phyloP scores from a whole-genome alignment of 2,329 filamentous ascomycete genomes.

The Fusarium transvaalense region DNA sequence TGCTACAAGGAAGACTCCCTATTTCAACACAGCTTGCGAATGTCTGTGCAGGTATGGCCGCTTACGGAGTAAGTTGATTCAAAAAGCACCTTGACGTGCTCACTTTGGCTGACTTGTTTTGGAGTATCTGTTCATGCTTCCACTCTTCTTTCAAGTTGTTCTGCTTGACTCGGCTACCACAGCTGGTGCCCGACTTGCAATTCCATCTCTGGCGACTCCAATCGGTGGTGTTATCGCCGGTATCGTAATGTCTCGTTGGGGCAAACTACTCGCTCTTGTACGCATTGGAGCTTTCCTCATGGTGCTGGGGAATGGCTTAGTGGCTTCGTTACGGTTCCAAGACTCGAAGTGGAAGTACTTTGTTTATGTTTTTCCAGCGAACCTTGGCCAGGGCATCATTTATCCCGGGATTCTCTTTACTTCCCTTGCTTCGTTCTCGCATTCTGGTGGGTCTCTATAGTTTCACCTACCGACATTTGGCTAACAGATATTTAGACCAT shows the following conservation, averaged over 20 bases:
- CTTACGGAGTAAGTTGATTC: conserved; percentile 67
- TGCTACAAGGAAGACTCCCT: conserved; percentile 68
- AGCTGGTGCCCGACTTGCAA: conserved; percentile 73
- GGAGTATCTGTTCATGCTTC: conserved; percentile 75
- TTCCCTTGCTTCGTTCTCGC: conserved; percentile 71
- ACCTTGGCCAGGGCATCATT: conserved; percentile 70
- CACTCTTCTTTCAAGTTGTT: conserved; percentile 77
- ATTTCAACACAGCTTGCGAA: conserved; percentile 69
- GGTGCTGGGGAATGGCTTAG: conserved; percentile 65
- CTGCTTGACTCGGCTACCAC: conserved; percentile 72
- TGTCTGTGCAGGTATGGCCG: conserved; percentile 70
- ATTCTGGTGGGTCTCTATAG: conserved; percentile 59
- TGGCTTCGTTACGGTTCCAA: conserved; percentile 62
- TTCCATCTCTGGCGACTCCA: conserved; percentile 71
- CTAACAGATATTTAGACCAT: conserved; percentile 61
- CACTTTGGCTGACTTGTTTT: conserved; percentile 29
- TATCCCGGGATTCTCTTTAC: conserved; percentile 72
- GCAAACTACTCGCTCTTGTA: conserved; percentile 64
- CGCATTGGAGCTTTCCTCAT: conserved; percentile 65
- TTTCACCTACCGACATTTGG: not conserved
- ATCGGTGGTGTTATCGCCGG: conserved; percentile 68
- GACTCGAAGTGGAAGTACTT: conserved; percentile 68
- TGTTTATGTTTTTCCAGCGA: conserved; percentile 68
- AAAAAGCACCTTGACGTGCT: not conserved
- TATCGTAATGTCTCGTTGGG: conserved; percentile 69